phyloP scores from a whole-genome alignment of 371 early-diverging fungal species.

The Mortierella sp. region DNA sequence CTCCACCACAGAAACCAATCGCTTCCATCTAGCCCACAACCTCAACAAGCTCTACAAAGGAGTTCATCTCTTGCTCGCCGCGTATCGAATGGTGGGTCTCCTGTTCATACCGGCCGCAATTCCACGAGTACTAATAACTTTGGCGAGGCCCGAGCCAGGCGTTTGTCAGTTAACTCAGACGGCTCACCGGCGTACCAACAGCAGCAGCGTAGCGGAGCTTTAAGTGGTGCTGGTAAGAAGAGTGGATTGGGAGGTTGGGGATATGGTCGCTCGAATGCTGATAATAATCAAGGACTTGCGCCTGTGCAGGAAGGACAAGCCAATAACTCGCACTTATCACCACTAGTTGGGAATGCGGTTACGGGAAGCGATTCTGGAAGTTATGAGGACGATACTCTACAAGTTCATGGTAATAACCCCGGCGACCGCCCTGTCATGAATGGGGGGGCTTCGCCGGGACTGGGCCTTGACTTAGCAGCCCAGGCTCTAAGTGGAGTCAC shows the following conservation, averaged over 20 bases:
- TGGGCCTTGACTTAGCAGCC: conserved; percentile 31
- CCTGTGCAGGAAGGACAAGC: conserved; percentile 46
- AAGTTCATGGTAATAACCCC: conserved; percentile 5
- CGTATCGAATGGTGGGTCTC: conserved; percentile 30
- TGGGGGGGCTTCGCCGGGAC: conserved; percentile 31
- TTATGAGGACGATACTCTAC: conserved; percentile 37
- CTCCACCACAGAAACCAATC: conserved; percentile 46
- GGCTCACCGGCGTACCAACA: conserved; percentile 18
- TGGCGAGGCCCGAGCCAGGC: conserved; percentile 23
- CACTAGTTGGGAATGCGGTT: conserved; percentile 18
- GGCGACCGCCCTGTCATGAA: conserved; percentile 32
- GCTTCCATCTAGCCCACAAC: conserved; percentile 50
- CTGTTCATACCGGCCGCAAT: conserved; percentile 14
- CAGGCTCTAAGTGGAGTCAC: conserved; percentile 37
- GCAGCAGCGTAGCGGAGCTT: conserved; percentile 13
- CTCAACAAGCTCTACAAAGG: conserved; percentile 39
- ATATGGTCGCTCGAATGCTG: conserved; percentile 17
- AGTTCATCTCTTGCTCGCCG: conserved; percentile 30
- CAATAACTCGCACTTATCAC: conserved; percentile 12
- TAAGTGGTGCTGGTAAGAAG: conserved; percentile 20
- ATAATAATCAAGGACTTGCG: conserved; percentile 31
- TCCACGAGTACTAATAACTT: conserved; percentile 11
- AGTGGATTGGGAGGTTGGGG: conserved; percentile 43
- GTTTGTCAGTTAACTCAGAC: conserved; percentile 30
- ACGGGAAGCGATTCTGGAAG: conserved; percentile 26